Base-by-base conservation (phyloP, 192 early-diverging fungal species). In the Ambispora gerdemannii region DNA sequence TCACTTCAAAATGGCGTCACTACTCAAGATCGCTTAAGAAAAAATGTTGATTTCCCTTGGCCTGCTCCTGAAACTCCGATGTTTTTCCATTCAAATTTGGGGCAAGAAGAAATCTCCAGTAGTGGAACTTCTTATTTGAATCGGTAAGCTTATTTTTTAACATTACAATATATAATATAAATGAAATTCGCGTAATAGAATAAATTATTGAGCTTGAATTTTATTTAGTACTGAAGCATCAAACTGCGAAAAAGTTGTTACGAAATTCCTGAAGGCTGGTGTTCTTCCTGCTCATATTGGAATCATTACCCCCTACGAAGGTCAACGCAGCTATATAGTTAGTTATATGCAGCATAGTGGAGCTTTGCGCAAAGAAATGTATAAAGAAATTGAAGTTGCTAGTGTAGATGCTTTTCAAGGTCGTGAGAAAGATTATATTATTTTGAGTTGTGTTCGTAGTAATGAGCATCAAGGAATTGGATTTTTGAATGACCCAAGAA, bases 401-500 rank as follows among this genome's bases (percentile, higher is more conserved):
- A 95, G 92, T 74, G 97, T 99, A 11, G 97, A 99, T 70, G 96
- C 97, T 7, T 99, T 99, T 88, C 97, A 99, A 71, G 97, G 97
- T 47, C 92, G 97, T 74, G 97, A 99, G 75, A 99, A 99, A 81
- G 97, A 98, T 74, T 99, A 98, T 70, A 98, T 99, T 67, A 98
- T 99, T 75, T 82, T 99, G 63, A 92, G 92, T 67, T 97, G 95
- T 75, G 97, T 99, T 35, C 89, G 97, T 43, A 94, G 92, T 68
- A 99, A 99, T 78, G 96, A 98, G 62, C 92, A 95, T 72, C 95
- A 94, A 71, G 96, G 96, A 11, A 97, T 97, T 70, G 93, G 92
- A 32, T 95, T 95, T 77, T 80, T 95, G 73, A 93, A 86, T 68
- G 93, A 95, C 52, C 94, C 93, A 22, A 83, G 94, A n/a, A 89